Base-by-base conservation (phyloP, 2,329 filamentous ascomycete genomes). In the Alternaria sp. region DNA sequence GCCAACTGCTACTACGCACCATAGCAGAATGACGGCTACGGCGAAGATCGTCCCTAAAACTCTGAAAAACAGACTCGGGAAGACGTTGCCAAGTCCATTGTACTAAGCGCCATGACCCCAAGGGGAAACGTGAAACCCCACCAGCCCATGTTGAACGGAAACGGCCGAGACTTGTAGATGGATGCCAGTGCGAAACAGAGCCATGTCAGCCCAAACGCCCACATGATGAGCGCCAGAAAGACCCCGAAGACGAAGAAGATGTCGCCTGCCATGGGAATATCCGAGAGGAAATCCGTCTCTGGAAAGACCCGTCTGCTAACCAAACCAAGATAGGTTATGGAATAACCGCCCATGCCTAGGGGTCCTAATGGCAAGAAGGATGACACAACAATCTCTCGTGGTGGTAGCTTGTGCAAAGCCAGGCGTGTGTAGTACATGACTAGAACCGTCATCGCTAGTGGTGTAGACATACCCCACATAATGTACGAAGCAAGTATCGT, bases 381-480 rank as follows among this genome's bases (percentile, higher is more conserved):
- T 3, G 87, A 90, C 10, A 92, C 89, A 46, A 92, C 89, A 59
- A 89, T 87, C 72, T 91, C 90, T 53, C 86, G 84, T 1, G 89
- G 86, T 0, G 90, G 90, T 14, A 92, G 83, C 43, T 88, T 88
- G 77, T 92, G 87, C 3, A 92, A 76, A 5, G 87, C 88, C 10
- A 93, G 82, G 11, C 90, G 88, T 63, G 90, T 87, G 72, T 91
- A 91, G 78, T 92, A 93, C 41, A 92, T 85, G 11, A 87, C 87
- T 25, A 92, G 80, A 20, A 91, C 85, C 45, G 85, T 84, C 76
- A 89, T 85, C 2, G 89, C 87, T 55, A 92, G 78, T 0, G 86
- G 87, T 3, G 84, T 84, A 5, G 89, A 88, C 61, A 88, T 87
- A 0, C 90, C 90, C 89, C 88, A 92, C 67, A 92, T 85, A 15